Evolutionary conservation across 2,329 filamentous ascomycete species (phyloP), one percentile per base, ranked within the genome.

Genomic region (Apiospora arundinis): DNA sequence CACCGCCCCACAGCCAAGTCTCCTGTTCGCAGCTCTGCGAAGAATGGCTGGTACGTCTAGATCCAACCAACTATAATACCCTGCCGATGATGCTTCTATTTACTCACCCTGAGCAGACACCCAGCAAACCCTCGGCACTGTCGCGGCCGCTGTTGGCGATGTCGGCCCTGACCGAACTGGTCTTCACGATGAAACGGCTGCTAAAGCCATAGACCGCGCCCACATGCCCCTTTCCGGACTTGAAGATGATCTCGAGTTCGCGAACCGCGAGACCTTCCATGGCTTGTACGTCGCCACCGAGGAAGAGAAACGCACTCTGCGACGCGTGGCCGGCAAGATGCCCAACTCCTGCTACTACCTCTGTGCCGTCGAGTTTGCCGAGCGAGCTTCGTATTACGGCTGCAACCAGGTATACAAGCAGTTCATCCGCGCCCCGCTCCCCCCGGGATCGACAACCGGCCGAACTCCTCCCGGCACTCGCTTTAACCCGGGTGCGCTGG

Each of bases 161-260:
- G 69, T 70, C 0, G 69, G 69, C 16, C 44, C 49, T 7, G 56
- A 66, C 69, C 49, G 49, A 12, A 21, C 14, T 14, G 56, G 25
- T 21, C 63, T 60, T 23, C 52, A 70, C 60, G 66, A 72, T 48
- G 67, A 70, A 40, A 70, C 71, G 8, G 52, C 49, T 23, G 49
- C 56, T 69, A 63, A 63, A 11, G 65, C 71, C 63, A 72, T 72
- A 4, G 69, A 67, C 42, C 48, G 49, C 18, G 46, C 76, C 25
- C 75, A 76, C 42, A 73, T 78, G 42, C 76, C 77, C 4, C 56
- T 63, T 23, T 73, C 75, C 1, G 75, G 74, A 70, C 77, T 77
- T 72, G 75, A 71, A n/a, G 56, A 65, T 21, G 70, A 69, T 18
- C 67, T 56, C 21, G 69, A 72, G 48, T 70, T 70, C 21, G 60